Evolutionary conservation across 2,329 filamentous ascomycete genomes (phyloP), one percentile per base, ranked within the genome.

Genomic region (Aspergillus latus): DNA sequence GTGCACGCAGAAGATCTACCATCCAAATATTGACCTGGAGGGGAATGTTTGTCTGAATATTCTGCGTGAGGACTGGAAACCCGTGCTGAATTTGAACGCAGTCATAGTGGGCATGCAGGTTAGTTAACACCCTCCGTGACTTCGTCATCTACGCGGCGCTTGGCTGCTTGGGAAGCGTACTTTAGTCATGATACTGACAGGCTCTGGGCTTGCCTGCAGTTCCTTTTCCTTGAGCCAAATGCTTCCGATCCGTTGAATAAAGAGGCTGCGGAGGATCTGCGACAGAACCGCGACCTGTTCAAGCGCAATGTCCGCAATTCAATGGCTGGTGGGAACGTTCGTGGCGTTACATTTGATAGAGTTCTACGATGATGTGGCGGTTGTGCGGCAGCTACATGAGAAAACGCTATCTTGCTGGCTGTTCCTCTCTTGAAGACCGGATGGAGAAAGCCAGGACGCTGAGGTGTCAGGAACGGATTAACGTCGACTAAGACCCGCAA

Each of bases 11-110:
- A 97, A 96, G 82, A 97, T 99, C 68, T 99, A 99, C 78, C 94
- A 99, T 73, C 94, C 94, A 5, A 99, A 99, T 76, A 99, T 99
- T 72, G 94, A 99, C 70, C 83, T 96, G 40, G 91, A 97, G 73
- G 94, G 94, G 66, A 99, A 99, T 72, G 92, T 99, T 61, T 99
- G 94, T 79, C 78, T 99, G 69, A 99, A 99, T 74, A 99, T 99
- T 68, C 76, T 99, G 69, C 82, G 94, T 60, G 94, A 99, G 78
- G 94, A 99, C 78, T 99, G 94, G 94, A 99, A 97, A 81, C 94
- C 94, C 0, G 94, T 99, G 44, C 78, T 99, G 71, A 97, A 97
- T 74, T 76, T 99, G 72, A 97, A 97, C 71, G 92, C 94, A 13
- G 92, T 97, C 40, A 94, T 99, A 65, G 92, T 97, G 52, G 94